A percentile compares a stretch with the other conserved stretches of the same genome.
Conservation (phyloP, 1,139 yeast genomes). For the Candida tetrigidarum region DNA sequence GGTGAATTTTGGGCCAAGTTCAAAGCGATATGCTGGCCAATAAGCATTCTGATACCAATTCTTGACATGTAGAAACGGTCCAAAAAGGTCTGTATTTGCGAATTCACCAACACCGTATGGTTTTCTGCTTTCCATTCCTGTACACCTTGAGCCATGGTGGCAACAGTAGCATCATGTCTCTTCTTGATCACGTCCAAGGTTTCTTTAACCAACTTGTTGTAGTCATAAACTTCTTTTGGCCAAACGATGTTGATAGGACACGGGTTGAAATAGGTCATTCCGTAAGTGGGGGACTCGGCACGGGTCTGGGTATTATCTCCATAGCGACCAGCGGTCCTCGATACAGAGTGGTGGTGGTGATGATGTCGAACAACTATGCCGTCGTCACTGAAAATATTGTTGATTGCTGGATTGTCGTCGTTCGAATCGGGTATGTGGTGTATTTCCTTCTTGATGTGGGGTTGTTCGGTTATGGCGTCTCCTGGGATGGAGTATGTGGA, state of each 20-base stretch:
- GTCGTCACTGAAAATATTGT: slow-evolving; percentile 54
- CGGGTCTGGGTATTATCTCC: slow-evolving; percentile 17
- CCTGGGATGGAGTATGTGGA: slow-evolving; percentile 6
- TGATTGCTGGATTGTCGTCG: slow-evolving; percentile 45
- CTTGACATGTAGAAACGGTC: slow-evolving; percentile 87
- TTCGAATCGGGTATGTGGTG: slow-evolving; percentile 16
- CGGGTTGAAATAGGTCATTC: slow-evolving; percentile 62
- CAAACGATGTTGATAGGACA: slow-evolving; percentile 57
- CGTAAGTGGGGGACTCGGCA: slow-evolving; percentile 44
- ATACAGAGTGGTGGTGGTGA: slow-evolving; percentile 18
- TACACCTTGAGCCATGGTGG: slow-evolving; percentile 92
- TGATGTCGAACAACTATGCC: slow-evolving; percentile 51
- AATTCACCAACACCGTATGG: slow-evolving; percentile 52
- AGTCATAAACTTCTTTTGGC: slow-evolving; percentile 79
- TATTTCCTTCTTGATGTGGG: slow-evolving; percentile 14
- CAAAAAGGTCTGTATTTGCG: slow-evolving; percentile 74
- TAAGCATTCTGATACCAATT: slow-evolving; percentile 86
- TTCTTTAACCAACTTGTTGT: slow-evolving; percentile 69
- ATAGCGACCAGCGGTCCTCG: slow-evolving; percentile 9
- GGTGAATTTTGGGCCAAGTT: slow-evolving; percentile 64
- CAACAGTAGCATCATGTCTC: slow-evolving; percentile 92
- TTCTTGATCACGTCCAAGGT: slow-evolving; percentile 72
- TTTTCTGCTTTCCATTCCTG: slow-evolving; percentile 80
- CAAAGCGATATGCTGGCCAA: slow-evolving; percentile 87
- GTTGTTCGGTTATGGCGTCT: slow-evolving; percentile 9